Base-by-base conservation (phyloP, 1,284 basidiomycete species). In the Earliella scabrosa region DNA sequence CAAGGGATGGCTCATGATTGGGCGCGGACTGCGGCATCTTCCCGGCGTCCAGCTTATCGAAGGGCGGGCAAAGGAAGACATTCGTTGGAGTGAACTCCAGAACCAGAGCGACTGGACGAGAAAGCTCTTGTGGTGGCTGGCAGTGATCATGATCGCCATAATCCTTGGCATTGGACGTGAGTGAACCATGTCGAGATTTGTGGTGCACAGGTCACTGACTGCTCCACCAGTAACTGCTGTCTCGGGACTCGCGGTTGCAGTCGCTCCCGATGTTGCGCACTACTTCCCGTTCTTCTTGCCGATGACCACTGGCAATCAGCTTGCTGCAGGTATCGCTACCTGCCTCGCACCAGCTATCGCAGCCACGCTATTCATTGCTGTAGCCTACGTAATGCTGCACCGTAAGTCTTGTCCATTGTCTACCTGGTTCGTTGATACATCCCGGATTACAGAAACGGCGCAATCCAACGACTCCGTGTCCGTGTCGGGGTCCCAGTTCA, bases 1-100 rank as follows among this genome's bases (percentile, higher is more conserved):
- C 59, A 85, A 85, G 61, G 91, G 92, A 0, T 93, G 90, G 88
- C 68, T 94, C 40, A 71, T 93, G 63, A 79, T 92, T 31, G 91
- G 91, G 3, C 77, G 82, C 21, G 89, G 88, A 0, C 67, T 92
- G 52, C 71, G 82, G 49, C 80, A 80, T 61, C 69, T 93, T n/a
- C 83, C 82, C 13, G 83, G 82, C 1, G 73, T 88, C 4, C 74
- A 88, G 66, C 71, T 87, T 29, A 90, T 94, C 26, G 85, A 90
- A 63, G 91, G 90, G 1, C 75, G 86, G 43, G 85, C 88, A 13
- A 91, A 89, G 69, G 90, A 93, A 64, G 91, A 93, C 67, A 83
- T 94, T 27, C 71, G 87, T 48, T 94, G 91, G 90, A 82, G 85
- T 58, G 83, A 90, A 45, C 71, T 93, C 20, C 89, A 90, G 62